Evolutionary conservation across 768 basidiomycete species (phyloP).

Genomic region (Ramaria sp.): DNA sequence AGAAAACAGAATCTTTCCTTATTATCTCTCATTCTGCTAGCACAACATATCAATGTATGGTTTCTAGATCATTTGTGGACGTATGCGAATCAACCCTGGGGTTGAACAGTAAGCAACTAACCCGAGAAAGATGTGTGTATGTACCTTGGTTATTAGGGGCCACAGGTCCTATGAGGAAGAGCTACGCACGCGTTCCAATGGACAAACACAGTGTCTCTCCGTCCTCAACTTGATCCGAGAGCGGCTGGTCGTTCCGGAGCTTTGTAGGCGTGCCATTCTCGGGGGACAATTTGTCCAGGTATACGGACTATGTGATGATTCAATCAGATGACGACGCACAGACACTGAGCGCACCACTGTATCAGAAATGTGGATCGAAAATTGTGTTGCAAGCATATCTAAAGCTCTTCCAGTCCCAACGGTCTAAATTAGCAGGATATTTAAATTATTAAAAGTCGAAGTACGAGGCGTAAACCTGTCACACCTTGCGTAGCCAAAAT

Average conservation of each 20-base stretch:
- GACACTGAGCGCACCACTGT: conserved; percentile 20
- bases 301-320: conserved; percentile 27
- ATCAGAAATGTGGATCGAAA: conserved; percentile 23
- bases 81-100: no score
- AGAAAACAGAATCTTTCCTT: no score
- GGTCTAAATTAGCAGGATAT: conserved; percentile 25
- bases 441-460: not conserved
- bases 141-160: no score
- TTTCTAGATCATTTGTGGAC: no score
- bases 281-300: conserved; percentile 23
- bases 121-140: no score
- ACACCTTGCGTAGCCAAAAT: conserved; percentile 70
- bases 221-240: conserved; percentile 45
- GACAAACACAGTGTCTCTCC: conserved; percentile 19
- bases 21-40: no score
- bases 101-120: no score
- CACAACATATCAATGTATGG: no score
- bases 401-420: conserved; percentile 50
- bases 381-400: conserved; percentile 38
- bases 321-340: not conserved
- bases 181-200: not conserved
- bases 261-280: conserved; percentile 17
- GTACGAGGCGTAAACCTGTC: conserved; percentile 4
- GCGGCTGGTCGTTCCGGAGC: conserved; percentile 38
- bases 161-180: no score